Base-by-base conservation (phyloP, 1,284 basidiomycete species). In the Tilletia caries region DNA sequence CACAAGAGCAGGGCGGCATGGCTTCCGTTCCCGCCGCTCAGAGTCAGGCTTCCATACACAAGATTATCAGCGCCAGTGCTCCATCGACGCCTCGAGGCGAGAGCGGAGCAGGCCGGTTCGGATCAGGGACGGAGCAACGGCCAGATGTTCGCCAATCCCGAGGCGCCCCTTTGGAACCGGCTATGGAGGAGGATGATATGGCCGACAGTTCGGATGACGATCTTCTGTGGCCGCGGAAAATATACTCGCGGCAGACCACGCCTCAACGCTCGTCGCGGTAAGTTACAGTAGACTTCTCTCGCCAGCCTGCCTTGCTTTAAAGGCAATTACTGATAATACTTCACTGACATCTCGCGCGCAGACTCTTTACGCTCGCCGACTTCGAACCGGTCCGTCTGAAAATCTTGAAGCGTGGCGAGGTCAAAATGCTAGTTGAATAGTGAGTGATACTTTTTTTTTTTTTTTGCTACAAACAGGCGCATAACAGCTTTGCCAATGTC, bases 361-460 rank as follows among this genome's bases (percentile, higher is more conserved):
- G 48, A 3, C 48, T 50, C 32, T 62, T 37, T 20, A 62, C 58
- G 27, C 58, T 62, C 6, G 58, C 58, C 23, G 64, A 75, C 48
- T 76, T 76, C 29, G 75, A 76, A 62, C 75, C 75, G 1, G 69
- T 76, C 4, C 72, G 75, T 23, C 68, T 76, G 37, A 76, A 76
- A 52, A 72, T 76, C 4, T 69, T 76, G 67, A 76, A 75, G 65
- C 54, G 71, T 15, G 71, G 70, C 54, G 73, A 76, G 37, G 73
- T 73, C 6, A 69, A 69, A 32, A 71, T 71, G 69, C 75, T 76
- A 50, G 71, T 76, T 66, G 72, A 75, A 67, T 76, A 75, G 67
- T 68, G 41, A 64, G 67, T 67, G 27, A 3, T 12, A 8, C 20
- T 27, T 15, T 12, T 32, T n/a, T 1, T 54, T n/a, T 20, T 29